Base-by-base conservation (phyloP, 1,284 basidiomycete genomes). In the Moesziomyces globuligerus region DNA sequence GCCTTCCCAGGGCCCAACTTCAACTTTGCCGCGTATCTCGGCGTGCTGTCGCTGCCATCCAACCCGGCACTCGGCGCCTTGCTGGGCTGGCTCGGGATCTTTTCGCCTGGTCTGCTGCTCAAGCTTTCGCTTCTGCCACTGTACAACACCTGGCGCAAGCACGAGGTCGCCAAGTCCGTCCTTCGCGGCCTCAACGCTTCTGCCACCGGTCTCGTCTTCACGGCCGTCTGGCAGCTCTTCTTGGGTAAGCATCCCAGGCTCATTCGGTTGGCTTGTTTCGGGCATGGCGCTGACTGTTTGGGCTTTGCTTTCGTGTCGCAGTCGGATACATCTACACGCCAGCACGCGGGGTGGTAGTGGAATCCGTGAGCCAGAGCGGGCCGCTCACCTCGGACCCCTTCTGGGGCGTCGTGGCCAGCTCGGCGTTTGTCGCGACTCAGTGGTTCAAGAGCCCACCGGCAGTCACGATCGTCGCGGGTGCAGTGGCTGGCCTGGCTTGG, bases 21-120 rank as follows among this genome's bases (percentile, higher is more conserved):
- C 80, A 87, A 87, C 75, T 88, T 85, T 74, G 86, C 87, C 4
- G 85, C 86, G 20, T 88, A 86, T 69, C 85, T 88, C 28, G 87
- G 87, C 20, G 85, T 86, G 7, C 83, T 88, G 34, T 81, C 84
- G 0, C 37, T 84, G 3, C 76, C 78, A 1, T 60, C 52, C 5
- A 74, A 83, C 18, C 78, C 84, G 0, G 77, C 83, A 5, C 69
- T 86, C 1, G 87, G 86, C 3, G 86, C 85, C 0, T 36, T 87
- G 4, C 76, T 87, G 6, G 87, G 85, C 5, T 87, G 3, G 62
- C 34, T 71, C 6, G 74, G 71, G 20, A 75, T 75, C 62, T 75
- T 75, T 41, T 67, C 60, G 0, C 74, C 74, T 3, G 88, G 87
- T 1, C 81, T 89, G 18, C 73, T 86, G 59, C 83, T 88, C 57